Conservation (phyloP, 352 stramenopile species). For the Globisporangium perplexum region DNA sequence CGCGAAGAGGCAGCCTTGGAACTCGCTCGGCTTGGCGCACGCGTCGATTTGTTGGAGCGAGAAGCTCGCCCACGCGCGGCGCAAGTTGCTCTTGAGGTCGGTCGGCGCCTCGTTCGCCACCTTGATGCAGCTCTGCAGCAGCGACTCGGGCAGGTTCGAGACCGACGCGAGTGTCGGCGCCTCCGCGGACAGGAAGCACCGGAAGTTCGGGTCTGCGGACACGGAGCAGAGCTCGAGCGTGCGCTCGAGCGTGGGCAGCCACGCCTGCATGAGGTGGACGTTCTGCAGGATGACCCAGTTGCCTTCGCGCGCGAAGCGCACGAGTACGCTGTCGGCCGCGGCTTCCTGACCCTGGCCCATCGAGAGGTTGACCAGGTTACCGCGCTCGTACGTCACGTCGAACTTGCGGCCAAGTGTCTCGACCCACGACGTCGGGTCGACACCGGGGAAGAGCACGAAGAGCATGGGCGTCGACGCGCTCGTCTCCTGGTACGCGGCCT, state of each 20-base stretch:
- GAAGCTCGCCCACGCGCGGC: slow-evolving; percentile 74
- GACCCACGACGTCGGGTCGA: slow-evolving; percentile 83
- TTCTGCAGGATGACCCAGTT: slow-evolving; percentile 91
- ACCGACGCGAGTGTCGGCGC: slow-evolving; percentile 74
- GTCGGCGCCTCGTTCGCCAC: slow-evolving; percentile 80
- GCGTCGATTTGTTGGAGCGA: slow-evolving; percentile 72
- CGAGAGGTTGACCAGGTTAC: slow-evolving; percentile 76
- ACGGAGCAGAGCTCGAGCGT: slow-evolving; percentile 72
- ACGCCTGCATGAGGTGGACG: slow-evolving; percentile 90
- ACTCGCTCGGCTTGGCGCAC: slow-evolving; percentile 73
- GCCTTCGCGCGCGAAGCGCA: slow-evolving; percentile 65
- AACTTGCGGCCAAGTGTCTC: slow-evolving; percentile 81
- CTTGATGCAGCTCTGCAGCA: slow-evolving; percentile 86
- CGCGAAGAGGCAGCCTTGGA: slow-evolving; percentile 91
- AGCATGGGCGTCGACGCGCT: slow-evolving; percentile 90
- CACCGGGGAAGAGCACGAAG: slow-evolving; percentile 91
- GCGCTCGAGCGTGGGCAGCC: slow-evolving; percentile 81
- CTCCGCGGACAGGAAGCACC: slow-evolving; percentile 93
- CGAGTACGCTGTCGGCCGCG: slow-evolving; percentile 60
- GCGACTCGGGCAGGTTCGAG: slow-evolving; percentile 86
- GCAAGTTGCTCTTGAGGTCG: slow-evolving; percentile 78
- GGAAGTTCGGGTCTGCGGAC: slow-evolving; percentile 89
- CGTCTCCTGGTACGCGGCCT: slow-evolving; percentile 82
- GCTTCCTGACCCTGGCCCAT: slow-evolving; percentile 90
- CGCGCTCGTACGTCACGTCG: slow-evolving; percentile 71